These are phyloP conservation scores for Pyrenula massariospora DNA, from an alignment of 495 filamentous ascomycete species.

Conservation along the genomic window DNA sequence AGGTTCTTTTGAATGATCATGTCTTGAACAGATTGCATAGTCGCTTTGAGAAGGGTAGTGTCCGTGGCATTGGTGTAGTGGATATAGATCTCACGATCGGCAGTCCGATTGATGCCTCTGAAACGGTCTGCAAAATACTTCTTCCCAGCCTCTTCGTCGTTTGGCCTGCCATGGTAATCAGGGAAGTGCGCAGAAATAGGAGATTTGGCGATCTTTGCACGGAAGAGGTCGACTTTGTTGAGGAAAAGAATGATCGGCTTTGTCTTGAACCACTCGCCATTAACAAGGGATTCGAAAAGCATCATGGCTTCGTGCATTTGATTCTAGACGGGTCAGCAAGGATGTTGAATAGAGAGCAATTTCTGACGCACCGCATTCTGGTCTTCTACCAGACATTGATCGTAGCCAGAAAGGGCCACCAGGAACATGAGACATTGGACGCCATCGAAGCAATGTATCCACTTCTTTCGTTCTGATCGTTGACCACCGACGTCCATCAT, in stretches of 20 bases:
- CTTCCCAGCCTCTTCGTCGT: conserved; percentile 48
- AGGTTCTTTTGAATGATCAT: conserved; percentile 99
- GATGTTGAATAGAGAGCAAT: background rate
- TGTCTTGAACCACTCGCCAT: conserved; percentile 94
- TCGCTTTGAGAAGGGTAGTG: conserved; percentile 90
- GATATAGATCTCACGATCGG: conserved; percentile 81
- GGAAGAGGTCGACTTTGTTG: conserved; percentile 99
- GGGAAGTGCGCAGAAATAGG: conserved; percentile 87
- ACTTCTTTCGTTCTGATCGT: conserved; percentile 96
- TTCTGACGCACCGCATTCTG: conserved; percentile 71
- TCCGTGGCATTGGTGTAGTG: conserved; percentile 94
- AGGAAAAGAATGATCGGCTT: conserved; percentile 95
- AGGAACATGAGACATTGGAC: conserved; percentile 90
- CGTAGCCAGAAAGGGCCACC: conserved; percentile 92
- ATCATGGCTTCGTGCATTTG: conserved; percentile 99
- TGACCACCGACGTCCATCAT: conserved; percentile 99
- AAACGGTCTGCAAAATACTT: conserved; percentile 90
- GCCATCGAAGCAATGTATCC: conserved; percentile 99
- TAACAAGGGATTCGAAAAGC: conserved; percentile 94
- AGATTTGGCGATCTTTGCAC: conserved; percentile 68
- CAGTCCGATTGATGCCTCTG: conserved; percentile 70
- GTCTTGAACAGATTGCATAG: conserved; percentile 94
- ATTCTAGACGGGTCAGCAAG: conserved; percentile 46
- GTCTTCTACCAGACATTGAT: conserved; percentile 94
- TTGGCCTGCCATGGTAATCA: conserved; percentile 60